A percentile compares a stretch with the other conserved stretches of the same genome.
Conservation (phyloP, 2,329 filamentous ascomycete genomes). For the Amphichorda felina region DNA sequence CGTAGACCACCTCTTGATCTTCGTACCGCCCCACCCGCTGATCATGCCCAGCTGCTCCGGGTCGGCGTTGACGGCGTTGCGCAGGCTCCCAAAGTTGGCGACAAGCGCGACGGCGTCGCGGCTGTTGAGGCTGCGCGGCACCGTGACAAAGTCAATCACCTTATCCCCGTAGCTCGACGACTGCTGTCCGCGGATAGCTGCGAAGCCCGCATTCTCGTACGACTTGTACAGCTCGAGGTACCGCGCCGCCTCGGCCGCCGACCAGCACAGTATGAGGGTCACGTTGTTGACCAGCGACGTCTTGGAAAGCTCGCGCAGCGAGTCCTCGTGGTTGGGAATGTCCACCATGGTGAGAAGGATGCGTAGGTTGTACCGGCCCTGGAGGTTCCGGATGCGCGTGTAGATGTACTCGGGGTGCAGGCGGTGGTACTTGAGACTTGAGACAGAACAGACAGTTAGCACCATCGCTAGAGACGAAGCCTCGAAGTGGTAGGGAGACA, state of each 20-base stretch:
- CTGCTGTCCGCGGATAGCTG: slow-evolving; percentile 76
- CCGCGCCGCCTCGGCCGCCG: slow-evolving; percentile 79
- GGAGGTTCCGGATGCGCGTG: slow-evolving; percentile 73
- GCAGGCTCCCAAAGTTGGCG: slow-evolving; percentile 81
- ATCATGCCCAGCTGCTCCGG: slow-evolving; percentile 76
- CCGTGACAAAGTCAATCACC: slow-evolving; percentile 85
- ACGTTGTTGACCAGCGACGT: slow-evolving; percentile 87
- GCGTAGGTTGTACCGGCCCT: slow-evolving; percentile 76
- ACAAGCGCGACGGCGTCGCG: slow-evolving; percentile 86
- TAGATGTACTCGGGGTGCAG: slow-evolving; percentile 98
- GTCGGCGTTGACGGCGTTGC: slow-evolving; percentile 76
- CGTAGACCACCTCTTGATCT: slow-evolving; percentile 75
- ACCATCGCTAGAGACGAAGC: no score
- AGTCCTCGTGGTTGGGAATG: slow-evolving; percentile 87
- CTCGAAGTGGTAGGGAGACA: slow-evolving; percentile 5
- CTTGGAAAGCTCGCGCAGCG: slow-evolving; percentile 81
- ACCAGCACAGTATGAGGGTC: slow-evolving; percentile 89
- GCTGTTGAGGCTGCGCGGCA: slow-evolving; percentile 84
- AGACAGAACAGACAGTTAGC: no score
- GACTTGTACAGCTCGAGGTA: slow-evolving; percentile 94
- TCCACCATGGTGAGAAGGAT: slow-evolving; percentile 87
- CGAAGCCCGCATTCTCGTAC: slow-evolving; percentile 73
- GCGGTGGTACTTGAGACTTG: slow-evolving; percentile 91
- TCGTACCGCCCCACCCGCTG: slow-evolving; percentile 92
- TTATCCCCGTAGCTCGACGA: slow-evolving; percentile 74